Evolutionary conservation across 805 yeast species (phyloP), one percentile per base, ranked within the genome.

Genomic region (Spathaspora gorwiae): DNA sequence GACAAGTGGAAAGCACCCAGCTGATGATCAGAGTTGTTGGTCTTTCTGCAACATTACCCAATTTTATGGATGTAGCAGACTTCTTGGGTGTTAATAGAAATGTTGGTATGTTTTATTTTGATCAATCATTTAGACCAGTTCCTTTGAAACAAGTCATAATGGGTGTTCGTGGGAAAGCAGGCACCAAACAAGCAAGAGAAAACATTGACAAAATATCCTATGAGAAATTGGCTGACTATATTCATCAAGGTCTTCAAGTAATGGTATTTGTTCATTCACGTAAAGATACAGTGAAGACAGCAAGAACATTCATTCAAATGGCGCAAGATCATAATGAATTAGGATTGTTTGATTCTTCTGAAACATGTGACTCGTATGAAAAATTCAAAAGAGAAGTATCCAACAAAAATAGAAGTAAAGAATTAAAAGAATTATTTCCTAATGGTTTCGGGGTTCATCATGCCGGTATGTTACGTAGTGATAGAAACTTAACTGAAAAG

Each of bases 231-330:
- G 65, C 80, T 0, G 83, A 81, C 10, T 83, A 82, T 72, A 65
- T 90, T 1, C 63, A 70, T 12, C 68, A 76, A 37, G 97, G 90
- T 2, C 81, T 80, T 39, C 98, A 95, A 56, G 95, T 90, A 1
- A 95, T 94, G 98, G 85, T 94, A 0, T 94, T 94, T 67, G 99
- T 94, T 5, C 96, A 94, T 59, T 88, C 97, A 0, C 76, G 99
- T 65, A 88, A 89, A 56, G 99, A 94, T 46, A 95, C 99, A 0
- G 80, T 81, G 4, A 88, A 82, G 48, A 84, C 96, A 2, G 90
- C 97, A 0, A 73, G 84, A 52, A 79, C 79, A 0, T 86, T 84
- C 53, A 84, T 85, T 26, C 68, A 75, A 9, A 70, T 83, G 78
- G 90, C 96, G 0, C 78, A 77, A 51, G 78, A 77, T 15, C 68